Conservation (phyloP, 768 basidiomycete species). For the Pleurotus giganteus region DNA sequence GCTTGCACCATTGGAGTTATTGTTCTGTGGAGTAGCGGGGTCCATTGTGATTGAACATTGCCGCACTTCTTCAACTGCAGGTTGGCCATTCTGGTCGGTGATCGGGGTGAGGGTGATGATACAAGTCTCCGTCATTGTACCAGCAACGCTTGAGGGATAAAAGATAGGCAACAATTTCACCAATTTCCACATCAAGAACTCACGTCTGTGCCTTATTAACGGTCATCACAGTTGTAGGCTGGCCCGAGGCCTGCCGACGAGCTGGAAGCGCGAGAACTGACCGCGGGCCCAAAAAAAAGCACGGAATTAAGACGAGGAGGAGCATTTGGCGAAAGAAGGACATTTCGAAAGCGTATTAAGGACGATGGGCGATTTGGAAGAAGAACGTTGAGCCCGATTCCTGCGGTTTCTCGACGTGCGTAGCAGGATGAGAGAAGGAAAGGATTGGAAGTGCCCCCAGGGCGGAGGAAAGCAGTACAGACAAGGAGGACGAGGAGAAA, state of each 20-base stretch:
- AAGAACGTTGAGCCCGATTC: constrained; percentile 43
- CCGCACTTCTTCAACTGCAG: constrained; percentile 49
- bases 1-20: constrained; percentile 7
- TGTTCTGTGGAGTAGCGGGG: constrained; percentile 9
- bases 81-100: constrained; percentile 45
- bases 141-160: constrained; percentile 38
- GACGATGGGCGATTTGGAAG: constrained; percentile 23
- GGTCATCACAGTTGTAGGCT: constrained; percentile 40
- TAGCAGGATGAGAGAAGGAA: constrained; percentile 28
- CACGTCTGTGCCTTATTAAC: constrained; percentile 46
- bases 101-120: constrained; percentile 55
- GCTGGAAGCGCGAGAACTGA: constrained; percentile 37
- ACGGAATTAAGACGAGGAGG: constrained; percentile 38
- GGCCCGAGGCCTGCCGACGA: constrained; percentile 27
- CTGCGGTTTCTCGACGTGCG: constrained; percentile 45
- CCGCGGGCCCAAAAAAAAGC: constrained; percentile 31
- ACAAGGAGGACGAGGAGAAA: constrained; percentile 23
- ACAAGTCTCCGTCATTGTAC: constrained; percentile 57
- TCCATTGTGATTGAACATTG: constrained; percentile 45
- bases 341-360: constrained; percentile 32
- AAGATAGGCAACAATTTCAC: constrained; percentile 8
- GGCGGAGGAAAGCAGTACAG: constrained; percentile 29
- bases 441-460: constrained; percentile 48
- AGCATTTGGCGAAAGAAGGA: constrained; percentile 29
- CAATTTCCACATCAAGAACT: constrained; percentile 21